These are phyloP conservation scores for Tolypocladium pustulatum DNA, from an alignment of 2,329 filamentous ascomycete genomes.

Conservation along the genomic window DNA sequence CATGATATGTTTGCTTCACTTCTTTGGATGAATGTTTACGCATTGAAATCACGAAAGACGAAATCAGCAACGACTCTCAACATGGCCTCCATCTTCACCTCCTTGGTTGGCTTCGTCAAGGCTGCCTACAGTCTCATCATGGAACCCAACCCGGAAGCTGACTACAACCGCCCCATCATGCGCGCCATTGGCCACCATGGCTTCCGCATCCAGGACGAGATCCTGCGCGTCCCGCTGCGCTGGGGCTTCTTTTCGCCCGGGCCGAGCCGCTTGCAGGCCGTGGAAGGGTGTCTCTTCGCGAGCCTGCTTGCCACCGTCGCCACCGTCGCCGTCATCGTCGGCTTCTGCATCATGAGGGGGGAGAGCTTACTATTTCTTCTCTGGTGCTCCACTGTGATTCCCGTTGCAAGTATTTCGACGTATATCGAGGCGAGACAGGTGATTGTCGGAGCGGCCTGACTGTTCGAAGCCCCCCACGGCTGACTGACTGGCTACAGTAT, in stretches of 20 bases:
- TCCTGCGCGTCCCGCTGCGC: not conserved
- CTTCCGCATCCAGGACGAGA: not conserved
- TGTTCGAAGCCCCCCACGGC: not conserved
- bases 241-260: conserved; percentile 1
- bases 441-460: not conserved
- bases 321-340: not conserved
- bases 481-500: not conserved
- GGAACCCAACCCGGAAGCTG: not conserved
- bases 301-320: not conserved
- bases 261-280: not conserved
- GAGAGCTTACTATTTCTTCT: not conserved
- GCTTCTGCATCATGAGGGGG: not conserved
- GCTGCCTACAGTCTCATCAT: not conserved
- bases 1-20: not conserved
- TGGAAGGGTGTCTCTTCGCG: not conserved
- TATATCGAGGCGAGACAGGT: conserved; percentile 1
- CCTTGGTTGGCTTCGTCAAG: not conserved
- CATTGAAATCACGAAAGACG: not conserved
- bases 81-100: not conserved
- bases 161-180: not conserved
- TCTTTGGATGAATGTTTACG: not conserved
- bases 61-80: not conserved
- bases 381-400: not conserved
- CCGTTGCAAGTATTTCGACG: not conserved
- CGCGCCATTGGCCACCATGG: not conserved